Percentiles rank a stretch among this genome's conserved stretches.
These are phyloP conservation scores for Dothideomycetidae sp. DNA, from an alignment of 2,329 filamentous ascomycete species.

Conservation along the genomic window DNA sequence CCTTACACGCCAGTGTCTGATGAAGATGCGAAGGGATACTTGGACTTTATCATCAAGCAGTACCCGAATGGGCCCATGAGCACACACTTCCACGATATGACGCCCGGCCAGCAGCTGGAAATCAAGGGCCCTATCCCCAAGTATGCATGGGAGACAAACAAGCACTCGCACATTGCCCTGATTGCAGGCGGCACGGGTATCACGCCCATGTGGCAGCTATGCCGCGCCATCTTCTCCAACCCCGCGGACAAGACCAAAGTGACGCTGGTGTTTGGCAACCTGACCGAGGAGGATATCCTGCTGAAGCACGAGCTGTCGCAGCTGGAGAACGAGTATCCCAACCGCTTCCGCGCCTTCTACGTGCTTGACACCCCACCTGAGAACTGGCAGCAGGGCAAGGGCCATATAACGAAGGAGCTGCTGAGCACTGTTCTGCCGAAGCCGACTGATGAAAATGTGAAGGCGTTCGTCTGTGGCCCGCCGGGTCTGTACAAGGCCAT, in stretches of 20 bases:
- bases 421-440: slow-evolving; percentile 90
- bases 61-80: slow-evolving; percentile 91
- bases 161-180: slow-evolving; percentile 75
- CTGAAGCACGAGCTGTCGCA: slow-evolving; percentile 71
- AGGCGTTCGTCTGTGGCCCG: slow-evolving; percentile 91
- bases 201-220: slow-evolving; percentile 94
- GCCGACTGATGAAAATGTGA: slow-evolving; percentile 82
- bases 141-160: slow-evolving; percentile 79
- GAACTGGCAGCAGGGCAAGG: slow-evolving; percentile 60
- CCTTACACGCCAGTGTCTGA: slow-evolving; percentile 90
- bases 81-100: slow-evolving; percentile 70
- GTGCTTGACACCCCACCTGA: slow-evolving; percentile 72
- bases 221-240: slow-evolving; percentile 86
- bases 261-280: slow-evolving; percentile 85
- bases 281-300: slow-evolving; percentile 79
- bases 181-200: slow-evolving; percentile 95
- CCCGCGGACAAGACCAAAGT: slow-evolving; percentile 95
- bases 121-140: slow-evolving; percentile 95
- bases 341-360: slow-evolving; percentile 92
- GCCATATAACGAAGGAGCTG: slow-evolving; percentile 77
- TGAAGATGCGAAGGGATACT: slow-evolving; percentile 62
- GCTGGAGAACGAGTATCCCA: slow-evolving; percentile 88
- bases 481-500: slow-evolving; percentile 88
- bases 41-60: slow-evolving; percentile 84
- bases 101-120: slow-evolving; percentile 65